A percentile compares a stretch with the other conserved stretches of the same genome.
These are phyloP conservation scores for Phalaenopsis equestris DNA, from an alignment of 106 monocot genomes.

Conservation along the genomic window DNA sequence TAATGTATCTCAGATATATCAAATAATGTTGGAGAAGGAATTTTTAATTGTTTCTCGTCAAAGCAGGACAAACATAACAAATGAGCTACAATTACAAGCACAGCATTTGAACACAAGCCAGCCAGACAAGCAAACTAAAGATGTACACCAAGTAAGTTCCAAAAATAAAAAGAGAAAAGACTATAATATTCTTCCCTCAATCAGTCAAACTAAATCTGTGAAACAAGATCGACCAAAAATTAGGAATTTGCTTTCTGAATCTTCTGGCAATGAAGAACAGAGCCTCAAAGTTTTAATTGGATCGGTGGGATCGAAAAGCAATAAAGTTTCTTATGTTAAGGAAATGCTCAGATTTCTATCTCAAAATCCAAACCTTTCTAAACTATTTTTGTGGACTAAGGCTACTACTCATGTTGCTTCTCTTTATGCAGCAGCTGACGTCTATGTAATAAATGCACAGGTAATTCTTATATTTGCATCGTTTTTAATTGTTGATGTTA, in stretches of 20 bases:
- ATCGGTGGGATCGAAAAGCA: slow-evolving; percentile 95
- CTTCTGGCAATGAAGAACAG: slow-evolving; percentile 14
- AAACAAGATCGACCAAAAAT: slow-evolving; percentile 2
- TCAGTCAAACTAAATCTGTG: slow-evolving; percentile 8
- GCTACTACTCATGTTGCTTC: slow-evolving; percentile 74
- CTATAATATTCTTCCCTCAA: slow-evolving; percentile 12
- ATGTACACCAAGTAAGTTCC: slow-evolving; percentile 13
- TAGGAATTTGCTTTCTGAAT: slow-evolving; percentile 46
- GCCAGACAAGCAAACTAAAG: slow-evolving; percentile 15
- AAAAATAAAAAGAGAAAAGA: slow-evolving; percentile 33
- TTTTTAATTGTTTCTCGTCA: slow-evolving; percentile 22
- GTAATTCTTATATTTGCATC: slow-evolving; percentile 23
- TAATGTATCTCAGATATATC: slow-evolving; percentile 27
- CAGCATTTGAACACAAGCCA: slow-evolving; percentile 16
- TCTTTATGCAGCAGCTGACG: slow-evolving; percentile 91
- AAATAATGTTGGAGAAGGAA: slow-evolving; percentile 23
- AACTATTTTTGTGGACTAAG: slow-evolving; percentile 71
- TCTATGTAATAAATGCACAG: slow-evolving; percentile 89
- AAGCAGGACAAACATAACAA: slow-evolving; percentile 15
- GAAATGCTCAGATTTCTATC: slow-evolving; percentile 58
- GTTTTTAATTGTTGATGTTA: background rate
- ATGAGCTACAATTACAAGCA: slow-evolving; percentile 11
- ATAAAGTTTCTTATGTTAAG: slow-evolving; percentile 74
- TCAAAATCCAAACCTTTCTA: slow-evolving; percentile 55
- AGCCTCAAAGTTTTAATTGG: slow-evolving; percentile 74